Percentiles rank a stretch among this genome's conserved stretches.
Conservation (phyloP, 179 eudicot genomes). For the Kewa caespitosa region DNA sequence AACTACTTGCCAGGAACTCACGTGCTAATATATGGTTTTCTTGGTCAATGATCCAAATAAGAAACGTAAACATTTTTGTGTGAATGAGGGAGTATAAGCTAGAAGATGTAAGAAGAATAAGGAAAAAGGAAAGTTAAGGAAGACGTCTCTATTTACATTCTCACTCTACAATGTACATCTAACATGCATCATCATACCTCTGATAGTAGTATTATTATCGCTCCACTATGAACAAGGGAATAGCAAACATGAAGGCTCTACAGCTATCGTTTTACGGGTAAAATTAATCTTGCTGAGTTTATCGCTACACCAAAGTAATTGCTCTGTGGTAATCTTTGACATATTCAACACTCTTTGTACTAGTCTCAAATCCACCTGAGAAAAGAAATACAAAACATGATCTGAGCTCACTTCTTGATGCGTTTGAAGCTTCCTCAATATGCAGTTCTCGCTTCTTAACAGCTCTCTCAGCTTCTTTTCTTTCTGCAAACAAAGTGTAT, state of each 20-base stretch:
- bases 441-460: conserved; percentile 55
- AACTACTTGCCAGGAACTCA: no score
- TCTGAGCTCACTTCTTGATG: conserved; percentile 44
- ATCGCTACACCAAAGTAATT: conserved; percentile 74
- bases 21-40: no score
- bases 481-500: conserved; percentile 46
- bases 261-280: conserved; percentile 46
- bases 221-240: conserved; percentile 69
- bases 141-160: no score
- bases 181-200: no score
- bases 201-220: no score
- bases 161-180: no score
- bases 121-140: no score
- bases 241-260: conserved; percentile 65
- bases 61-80: no score
- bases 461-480: conserved; percentile 72
- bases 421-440: conserved; percentile 49
- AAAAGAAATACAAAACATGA: conserved; percentile 62
- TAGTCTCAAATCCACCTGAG: conserved; percentile 76
- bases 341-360: conserved; percentile 79
- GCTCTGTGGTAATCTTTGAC: conserved; percentile 72
- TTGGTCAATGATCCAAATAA: no score
- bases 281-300: conserved; percentile 64
- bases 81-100: no score
- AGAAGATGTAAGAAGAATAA: no score